Conservation (phyloP, 2,329 filamentous ascomycete species). For the Pseudogymnoascus sp. region DNA sequence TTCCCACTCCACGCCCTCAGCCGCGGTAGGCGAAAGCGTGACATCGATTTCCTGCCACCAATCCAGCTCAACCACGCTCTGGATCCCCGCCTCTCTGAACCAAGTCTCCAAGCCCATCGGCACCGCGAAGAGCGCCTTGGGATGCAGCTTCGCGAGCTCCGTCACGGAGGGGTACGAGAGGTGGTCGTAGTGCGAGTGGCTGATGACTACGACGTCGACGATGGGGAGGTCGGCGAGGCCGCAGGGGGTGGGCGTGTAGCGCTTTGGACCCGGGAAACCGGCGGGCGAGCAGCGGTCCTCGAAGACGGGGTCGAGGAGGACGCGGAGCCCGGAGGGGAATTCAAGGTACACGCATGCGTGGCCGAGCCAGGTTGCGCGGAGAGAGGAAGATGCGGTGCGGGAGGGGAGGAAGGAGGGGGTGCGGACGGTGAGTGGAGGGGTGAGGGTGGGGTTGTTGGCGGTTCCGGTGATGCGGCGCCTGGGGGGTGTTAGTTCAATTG, state of each 20-base stretch:
- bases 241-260: conserved; percentile 73
- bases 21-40: conserved; percentile 42
- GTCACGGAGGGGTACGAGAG: conserved; percentile 68
- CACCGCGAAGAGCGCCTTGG: conserved; percentile 79
- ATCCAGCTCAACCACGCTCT: conserved; percentile 79
- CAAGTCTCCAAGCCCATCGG: conserved; percentile 74
- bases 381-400: conserved; percentile 41
- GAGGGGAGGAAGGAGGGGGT: conserved; percentile 50
- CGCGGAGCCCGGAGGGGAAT: conserved; percentile 75
- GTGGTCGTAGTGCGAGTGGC: conserved; percentile 78
- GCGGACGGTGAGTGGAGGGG: conserved; percentile 51
- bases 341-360: conserved; percentile 93
- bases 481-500: conserved; percentile 9
- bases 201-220: conserved; percentile 55
- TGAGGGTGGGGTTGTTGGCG: conserved; percentile 44
- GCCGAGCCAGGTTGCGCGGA: conserved; percentile 89
- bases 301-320: conserved; percentile 91
- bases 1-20: conserved; percentile 18
- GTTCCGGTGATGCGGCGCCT: conserved; percentile 21
- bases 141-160: conserved; percentile 62
- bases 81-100: conserved; percentile 64
- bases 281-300: conserved; percentile 79
- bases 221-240: conserved; percentile 67
- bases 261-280: conserved; percentile 59
- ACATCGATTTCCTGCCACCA: conserved; percentile 87